Evolutionary conservation across 2,329 filamentous ascomycete species (phyloP).

Genomic region (Ophiostoma ips): DNA sequence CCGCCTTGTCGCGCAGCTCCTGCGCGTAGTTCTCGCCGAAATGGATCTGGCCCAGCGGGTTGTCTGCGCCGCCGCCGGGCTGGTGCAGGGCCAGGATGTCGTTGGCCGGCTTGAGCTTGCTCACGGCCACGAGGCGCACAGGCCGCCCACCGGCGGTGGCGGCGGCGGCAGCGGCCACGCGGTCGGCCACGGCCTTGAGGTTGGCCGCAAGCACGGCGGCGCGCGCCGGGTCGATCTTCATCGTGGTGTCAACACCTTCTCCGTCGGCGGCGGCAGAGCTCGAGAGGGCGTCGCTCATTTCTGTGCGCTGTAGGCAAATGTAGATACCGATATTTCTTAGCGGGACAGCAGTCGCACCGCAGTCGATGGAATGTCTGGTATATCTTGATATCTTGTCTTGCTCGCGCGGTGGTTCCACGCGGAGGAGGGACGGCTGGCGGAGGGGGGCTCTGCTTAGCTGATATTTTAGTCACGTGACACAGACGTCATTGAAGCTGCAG

Average conservation of each 20-base stretch:
- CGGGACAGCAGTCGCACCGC: no score
- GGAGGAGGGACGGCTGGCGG: no score
- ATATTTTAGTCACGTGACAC: not conserved
- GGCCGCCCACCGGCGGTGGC: not conserved
- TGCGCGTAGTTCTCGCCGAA: slow-evolving; percentile 97
- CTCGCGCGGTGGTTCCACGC: not conserved
- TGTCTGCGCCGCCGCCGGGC: slow-evolving; percentile 15
- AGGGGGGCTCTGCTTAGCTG: not conserved
- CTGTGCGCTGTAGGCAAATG: no score
- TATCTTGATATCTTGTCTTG: no score
- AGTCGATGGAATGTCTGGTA: no score
- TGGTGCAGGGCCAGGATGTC: slow-evolving; percentile 78
- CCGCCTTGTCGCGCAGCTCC: slow-evolving; percentile 77
- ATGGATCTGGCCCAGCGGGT: slow-evolving; percentile 47
- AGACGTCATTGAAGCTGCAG: not conserved
- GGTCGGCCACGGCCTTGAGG: slow-evolving; percentile 44
- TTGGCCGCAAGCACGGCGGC: slow-evolving; percentile 49
- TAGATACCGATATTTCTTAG: no score
- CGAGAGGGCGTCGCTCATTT: slow-evolving; percentile 3
- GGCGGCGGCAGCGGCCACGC: slow-evolving; percentile 33
- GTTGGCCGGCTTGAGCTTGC: slow-evolving; percentile 85
- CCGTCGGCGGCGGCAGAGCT: not conserved
- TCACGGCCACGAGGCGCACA: slow-evolving; percentile 85
- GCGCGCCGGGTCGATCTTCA: slow-evolving; percentile 49
- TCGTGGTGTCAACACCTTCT: slow-evolving; percentile 29